Conservation (phyloP, 2,329 filamentous ascomycete genomes). For the Dothideomycetes sp. region DNA sequence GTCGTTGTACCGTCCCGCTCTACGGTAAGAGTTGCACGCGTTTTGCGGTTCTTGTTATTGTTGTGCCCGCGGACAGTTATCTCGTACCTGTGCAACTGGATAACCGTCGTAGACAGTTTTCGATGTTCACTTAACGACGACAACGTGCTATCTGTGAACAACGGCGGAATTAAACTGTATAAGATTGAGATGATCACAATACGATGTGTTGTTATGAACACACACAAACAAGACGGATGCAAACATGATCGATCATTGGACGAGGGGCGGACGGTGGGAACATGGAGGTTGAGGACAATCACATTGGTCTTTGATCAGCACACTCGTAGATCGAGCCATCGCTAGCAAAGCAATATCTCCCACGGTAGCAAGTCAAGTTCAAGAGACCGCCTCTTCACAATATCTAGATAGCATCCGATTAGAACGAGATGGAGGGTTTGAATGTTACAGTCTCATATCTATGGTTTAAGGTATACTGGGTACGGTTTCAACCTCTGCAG, state of each 20-base stretch:
- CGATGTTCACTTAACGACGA: constrained; percentile 6
- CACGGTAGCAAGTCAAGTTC: neutral
- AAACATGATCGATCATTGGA: no score
- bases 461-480: constrained; percentile 7
- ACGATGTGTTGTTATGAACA: no score
- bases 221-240: no score
- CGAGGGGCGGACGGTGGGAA: no score
- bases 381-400: no score
- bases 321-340: no score
- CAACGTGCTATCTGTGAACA: constrained; percentile 10
- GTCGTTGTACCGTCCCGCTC: constrained; percentile 1
- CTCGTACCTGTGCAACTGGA: constrained; percentile 5
- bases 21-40: neutral
- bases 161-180: constrained; percentile 7
- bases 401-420: neutral
- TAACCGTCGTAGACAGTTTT: constrained; percentile 7
- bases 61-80: constrained; percentile 8
- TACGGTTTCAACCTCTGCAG: constrained; percentile 4
- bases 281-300: no score
- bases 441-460: constrained; percentile 7
- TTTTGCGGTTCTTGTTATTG: no score
- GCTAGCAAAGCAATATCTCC: neutral
- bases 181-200: no score
- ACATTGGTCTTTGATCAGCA: no score
- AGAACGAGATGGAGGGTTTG: neutral